Percentiles rank a stretch among this genome's conserved stretches.
Conservation (phyloP, 768 basidiomycete genomes). For the Lactifluus piperatus region DNA sequence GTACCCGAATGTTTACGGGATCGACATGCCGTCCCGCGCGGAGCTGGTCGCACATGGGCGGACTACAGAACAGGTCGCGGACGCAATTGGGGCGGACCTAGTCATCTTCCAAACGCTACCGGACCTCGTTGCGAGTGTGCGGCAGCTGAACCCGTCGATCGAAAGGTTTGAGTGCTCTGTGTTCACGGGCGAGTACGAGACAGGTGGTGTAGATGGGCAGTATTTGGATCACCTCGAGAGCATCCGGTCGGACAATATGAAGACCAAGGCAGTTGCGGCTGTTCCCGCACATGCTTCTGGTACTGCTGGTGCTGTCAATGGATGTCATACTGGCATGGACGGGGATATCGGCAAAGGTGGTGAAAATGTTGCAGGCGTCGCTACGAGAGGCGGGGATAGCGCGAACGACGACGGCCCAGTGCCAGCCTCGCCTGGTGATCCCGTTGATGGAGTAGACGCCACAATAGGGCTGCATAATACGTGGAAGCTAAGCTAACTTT, state of each 20-base stretch:
- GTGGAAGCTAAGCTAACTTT: constrained; percentile 36
- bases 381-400: constrained; percentile 18
- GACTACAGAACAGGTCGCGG: constrained; percentile 88
- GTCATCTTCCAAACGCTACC: constrained; percentile 91
- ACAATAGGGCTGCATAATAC: constrained; percentile 75
- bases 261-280: constrained; percentile 35
- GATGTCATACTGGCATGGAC: constrained; percentile 25
- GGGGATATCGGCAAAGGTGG: constrained; percentile 25
- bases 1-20: constrained; percentile 96
- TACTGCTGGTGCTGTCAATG: constrained; percentile 14
- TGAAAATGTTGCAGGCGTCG: constrained; percentile 19
- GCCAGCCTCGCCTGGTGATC: constrained; percentile 28
- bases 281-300: background rate
- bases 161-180: constrained; percentile 90
- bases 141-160: constrained; percentile 74
- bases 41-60: constrained; percentile 96
- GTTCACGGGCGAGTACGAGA: constrained; percentile 95
- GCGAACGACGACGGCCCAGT: constrained; percentile 17
- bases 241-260: constrained; percentile 74
- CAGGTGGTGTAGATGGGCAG: constrained; percentile 78
- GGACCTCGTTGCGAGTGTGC: constrained; percentile 80
- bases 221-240: constrained; percentile 73
- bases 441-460: constrained; percentile 58
- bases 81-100: constrained; percentile 90
- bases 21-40: constrained; percentile 98